Percentiles rank a stretch among this genome's conserved stretches.
Conservation (phyloP, 2,329 filamentous ascomycete genomes). For the Epichloe coenophiala region DNA sequence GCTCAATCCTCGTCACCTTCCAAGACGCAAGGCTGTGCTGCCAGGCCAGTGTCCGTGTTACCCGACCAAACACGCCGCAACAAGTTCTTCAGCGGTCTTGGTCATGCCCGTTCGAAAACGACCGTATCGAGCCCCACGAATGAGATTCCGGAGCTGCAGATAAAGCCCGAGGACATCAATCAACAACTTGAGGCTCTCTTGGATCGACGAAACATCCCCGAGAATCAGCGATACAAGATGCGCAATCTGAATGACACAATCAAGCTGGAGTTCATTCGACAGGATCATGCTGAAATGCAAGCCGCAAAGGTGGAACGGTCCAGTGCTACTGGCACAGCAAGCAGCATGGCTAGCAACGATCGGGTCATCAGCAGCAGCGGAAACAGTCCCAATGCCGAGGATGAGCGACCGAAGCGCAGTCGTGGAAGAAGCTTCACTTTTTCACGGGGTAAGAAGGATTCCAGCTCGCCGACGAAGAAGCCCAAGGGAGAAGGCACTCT, state of each 20-base stretch:
- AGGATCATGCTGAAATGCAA: constrained; percentile 64
- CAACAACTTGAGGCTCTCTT: constrained; percentile 49
- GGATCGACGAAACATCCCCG: constrained; percentile 83
- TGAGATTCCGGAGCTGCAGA: constrained; percentile 32
- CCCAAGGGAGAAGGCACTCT: constrained; percentile 51
- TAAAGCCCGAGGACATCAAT: constrained; percentile 42
- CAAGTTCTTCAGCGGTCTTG: constrained; percentile 21
- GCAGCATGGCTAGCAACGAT: constrained; percentile 23
- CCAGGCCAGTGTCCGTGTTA: constrained; percentile 24
- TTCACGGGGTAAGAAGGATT: constrained; percentile 48
- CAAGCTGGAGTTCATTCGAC: constrained; percentile 90
- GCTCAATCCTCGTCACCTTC: constrained; percentile 11
- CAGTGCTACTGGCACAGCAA: constrained; percentile 29
- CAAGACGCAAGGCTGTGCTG: constrained; percentile 10
- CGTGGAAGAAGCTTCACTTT: constrained; percentile 57
- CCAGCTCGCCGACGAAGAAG: constrained; percentile 60
- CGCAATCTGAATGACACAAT: constrained; percentile 74
- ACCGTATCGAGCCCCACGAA: constrained; percentile 17
- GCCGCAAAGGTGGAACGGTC: constrained; percentile 32
- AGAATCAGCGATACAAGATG: constrained; percentile 92
- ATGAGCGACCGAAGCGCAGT: constrained; percentile 36
- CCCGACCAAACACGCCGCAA: constrained; percentile 24
- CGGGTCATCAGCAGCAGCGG: constrained; percentile 14
- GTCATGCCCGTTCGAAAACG: constrained; percentile 25
- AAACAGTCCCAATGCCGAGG: constrained; percentile 27